phyloP scores from a whole-genome alignment of 2,329 filamentous ascomycete genomes.

The Aureobasidium sp. region DNA sequence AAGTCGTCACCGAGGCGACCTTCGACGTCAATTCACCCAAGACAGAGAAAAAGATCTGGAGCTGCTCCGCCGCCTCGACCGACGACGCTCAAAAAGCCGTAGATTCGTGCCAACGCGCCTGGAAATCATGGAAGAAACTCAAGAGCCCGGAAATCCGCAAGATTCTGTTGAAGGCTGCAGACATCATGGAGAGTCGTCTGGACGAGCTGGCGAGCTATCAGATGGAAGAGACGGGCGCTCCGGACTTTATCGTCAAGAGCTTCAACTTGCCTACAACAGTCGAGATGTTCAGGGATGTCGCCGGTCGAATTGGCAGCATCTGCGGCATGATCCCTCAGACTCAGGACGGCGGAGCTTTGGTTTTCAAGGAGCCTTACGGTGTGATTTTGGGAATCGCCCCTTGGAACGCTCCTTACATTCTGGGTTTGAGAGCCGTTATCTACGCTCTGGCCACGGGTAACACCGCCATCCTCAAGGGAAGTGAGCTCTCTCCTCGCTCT shows the following conservation, averaged over 20 bases:
- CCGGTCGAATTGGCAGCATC: slow-evolving; percentile 43
- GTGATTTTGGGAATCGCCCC: slow-evolving; percentile 74
- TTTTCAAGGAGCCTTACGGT: slow-evolving; percentile 70
- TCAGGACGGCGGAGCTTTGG: slow-evolving; percentile 49
- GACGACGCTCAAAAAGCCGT: slow-evolving; percentile 51
- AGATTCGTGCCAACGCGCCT: slow-evolving; percentile 58
- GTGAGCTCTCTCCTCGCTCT: slow-evolving; percentile 59
- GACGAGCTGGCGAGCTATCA: slow-evolving; percentile 58
- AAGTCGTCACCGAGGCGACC: slow-evolving; percentile 41
- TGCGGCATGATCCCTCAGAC: slow-evolving; percentile 45
- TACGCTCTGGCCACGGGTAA: slow-evolving; percentile 54
- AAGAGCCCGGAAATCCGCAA: slow-evolving; percentile 56
- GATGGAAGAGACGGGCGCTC: slow-evolving; percentile 50
- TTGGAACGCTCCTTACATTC: slow-evolving; percentile 59
- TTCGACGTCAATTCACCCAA: slow-evolving; percentile 54
- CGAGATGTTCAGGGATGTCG: slow-evolving; percentile 46
- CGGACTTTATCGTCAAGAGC: slow-evolving; percentile 30
- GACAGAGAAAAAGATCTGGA: slow-evolving; percentile 47
- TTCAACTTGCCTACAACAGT: slow-evolving; percentile 37
- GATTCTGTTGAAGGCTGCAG: slow-evolving; percentile 63
- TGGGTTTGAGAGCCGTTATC: slow-evolving; percentile 43
- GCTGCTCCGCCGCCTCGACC: slow-evolving; percentile 51
- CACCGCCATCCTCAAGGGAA: slow-evolving; percentile 65
- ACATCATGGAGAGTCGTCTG: slow-evolving; percentile 53
- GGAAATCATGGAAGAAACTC: slow-evolving; percentile 60